Evolutionary conservation across 768 basidiomycete species (phyloP).

Genomic region (Rhodotorula paludigena): DNA sequence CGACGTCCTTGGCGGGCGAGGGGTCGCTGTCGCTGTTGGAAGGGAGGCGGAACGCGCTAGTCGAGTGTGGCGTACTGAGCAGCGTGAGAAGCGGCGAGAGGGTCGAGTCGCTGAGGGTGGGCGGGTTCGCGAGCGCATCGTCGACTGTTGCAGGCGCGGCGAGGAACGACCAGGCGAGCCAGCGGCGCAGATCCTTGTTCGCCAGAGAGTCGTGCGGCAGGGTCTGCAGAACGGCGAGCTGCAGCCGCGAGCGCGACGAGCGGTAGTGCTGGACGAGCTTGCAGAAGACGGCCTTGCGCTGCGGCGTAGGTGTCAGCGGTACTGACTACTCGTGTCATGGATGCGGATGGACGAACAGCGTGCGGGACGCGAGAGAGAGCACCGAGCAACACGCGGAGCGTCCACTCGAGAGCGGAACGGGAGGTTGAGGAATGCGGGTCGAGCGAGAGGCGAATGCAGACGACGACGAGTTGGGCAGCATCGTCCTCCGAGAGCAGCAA

Average conservation of each 20-base stretch:
- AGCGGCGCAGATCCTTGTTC: constrained; percentile 14
- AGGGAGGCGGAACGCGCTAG: constrained; percentile 4
- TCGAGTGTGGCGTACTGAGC: not conserved
- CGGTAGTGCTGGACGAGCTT: not conserved
- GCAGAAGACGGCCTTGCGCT: constrained; percentile 3
- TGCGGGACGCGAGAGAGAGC: not conserved
- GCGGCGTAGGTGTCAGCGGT: too few species aligned
- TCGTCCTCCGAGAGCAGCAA: not conserved
- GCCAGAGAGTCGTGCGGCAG: constrained; percentile 4
- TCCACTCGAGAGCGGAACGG: not conserved
- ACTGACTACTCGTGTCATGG: not conserved
- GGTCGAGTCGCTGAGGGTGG: not conserved
- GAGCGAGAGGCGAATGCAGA: constrained; percentile 13
- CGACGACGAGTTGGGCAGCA: not conserved
- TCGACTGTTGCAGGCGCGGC: not conserved
- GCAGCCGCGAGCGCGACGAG: not conserved
- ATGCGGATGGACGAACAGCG: not conserved
- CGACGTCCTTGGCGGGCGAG: constrained; percentile 1
- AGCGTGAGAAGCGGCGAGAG: constrained; percentile 5
- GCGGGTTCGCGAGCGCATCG: not conserved
- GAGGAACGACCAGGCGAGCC: constrained; percentile 22
- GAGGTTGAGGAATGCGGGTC: constrained; percentile 1
- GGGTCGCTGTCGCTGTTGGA: not conserved
- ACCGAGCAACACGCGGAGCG: not conserved
- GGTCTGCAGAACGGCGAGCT: constrained; percentile 4